Conservation (phyloP, 805 yeast species). For the Phaffomyces thermotolerans region DNA sequence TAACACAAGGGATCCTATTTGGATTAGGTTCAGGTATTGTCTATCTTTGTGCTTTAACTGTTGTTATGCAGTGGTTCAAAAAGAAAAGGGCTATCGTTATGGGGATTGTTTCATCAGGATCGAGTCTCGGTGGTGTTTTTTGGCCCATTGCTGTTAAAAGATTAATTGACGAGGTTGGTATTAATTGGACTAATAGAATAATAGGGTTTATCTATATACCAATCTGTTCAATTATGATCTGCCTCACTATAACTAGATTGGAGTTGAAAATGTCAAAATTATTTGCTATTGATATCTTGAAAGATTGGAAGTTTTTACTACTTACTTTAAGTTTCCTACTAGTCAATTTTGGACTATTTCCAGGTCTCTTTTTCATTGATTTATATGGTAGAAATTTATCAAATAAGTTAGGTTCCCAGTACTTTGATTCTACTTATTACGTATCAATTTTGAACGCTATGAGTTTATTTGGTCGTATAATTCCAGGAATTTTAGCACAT, state of each 20-base stretch:
- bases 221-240: conserved; percentile 24
- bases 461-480: conserved; percentile 44
- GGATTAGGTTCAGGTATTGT: conserved; percentile 42
- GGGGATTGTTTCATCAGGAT: conserved; percentile 42
- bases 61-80: conserved; percentile 44
- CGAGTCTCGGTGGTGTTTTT: conserved; percentile 46
- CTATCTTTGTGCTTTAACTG: conserved; percentile 36
- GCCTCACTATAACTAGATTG: conserved; percentile 25
- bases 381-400: conserved; percentile 9
- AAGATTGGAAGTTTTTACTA: conserved; percentile 9
- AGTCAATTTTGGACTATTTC: conserved; percentile 26
- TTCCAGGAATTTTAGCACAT: conserved; percentile 42
- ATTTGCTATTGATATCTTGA: conserved; percentile 6
- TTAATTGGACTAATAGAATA: conserved; percentile 39
- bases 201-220: conserved; percentile 24
- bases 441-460: conserved; percentile 29
- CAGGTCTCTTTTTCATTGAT: conserved; percentile 24
- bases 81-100: conserved; percentile 37
- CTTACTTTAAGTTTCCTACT: conserved; percentile 4
- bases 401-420: conserved; percentile 1
- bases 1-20: conserved; percentile 45
- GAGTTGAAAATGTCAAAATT: conserved; percentile 21
- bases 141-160: conserved; percentile 37
- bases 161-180: conserved; percentile 34
- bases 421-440: conserved; percentile 3